Evolutionary conservation across 163 green algal species (phyloP), one percentile per base, ranked within the genome.

Genomic region (Coccomyxa subellipsoidea): DNA sequence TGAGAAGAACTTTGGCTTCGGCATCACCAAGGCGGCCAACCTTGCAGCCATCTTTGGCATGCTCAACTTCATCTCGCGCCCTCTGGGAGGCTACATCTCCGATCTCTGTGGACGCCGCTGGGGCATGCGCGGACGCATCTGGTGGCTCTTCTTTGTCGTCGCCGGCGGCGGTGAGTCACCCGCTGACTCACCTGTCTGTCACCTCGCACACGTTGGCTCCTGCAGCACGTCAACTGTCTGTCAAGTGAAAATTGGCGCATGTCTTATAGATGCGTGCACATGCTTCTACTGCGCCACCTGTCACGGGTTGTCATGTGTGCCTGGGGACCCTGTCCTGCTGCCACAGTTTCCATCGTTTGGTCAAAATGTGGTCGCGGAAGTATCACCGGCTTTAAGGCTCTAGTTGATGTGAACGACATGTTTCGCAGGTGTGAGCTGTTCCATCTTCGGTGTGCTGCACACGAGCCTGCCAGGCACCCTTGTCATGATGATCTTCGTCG

Each of bases 121-220:
- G 29, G 96, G 95, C 79, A 98, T 98, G 91, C 88, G 95, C 32
- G 95, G 96, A 27, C 89, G 95, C 10, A 53, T 98, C 3, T 97
- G 93, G 94, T 78, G 59, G 4, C 83, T 97, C 53, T 96, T 87
- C 84, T 54, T 89, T 23, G 70, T 81, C 76, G 78, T 90, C 59
- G 75, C 75, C 10, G 39, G 88, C 35, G 89, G 85, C 77, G 88
- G 88, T 80, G 76, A 38, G 70, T 40, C 66, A 32, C n/a, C 29
- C 32, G 29, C 66, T 73, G 66, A 0, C 1, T 73, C 66, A 36
- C 66, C 66, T 36, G 8, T 73, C 66, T 73, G 66, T 73, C 21
- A 73, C 47, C 47, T 59, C 5, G 3, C 47, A 59, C 2, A 2
- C 15, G 47, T 36, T 10, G 8, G 21, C 9, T 32, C 10, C 25